Evolutionary conservation across 2,329 filamentous ascomycete species (phyloP), one percentile per base, ranked within the genome.

Genomic region (Onygenales sp.): DNA sequence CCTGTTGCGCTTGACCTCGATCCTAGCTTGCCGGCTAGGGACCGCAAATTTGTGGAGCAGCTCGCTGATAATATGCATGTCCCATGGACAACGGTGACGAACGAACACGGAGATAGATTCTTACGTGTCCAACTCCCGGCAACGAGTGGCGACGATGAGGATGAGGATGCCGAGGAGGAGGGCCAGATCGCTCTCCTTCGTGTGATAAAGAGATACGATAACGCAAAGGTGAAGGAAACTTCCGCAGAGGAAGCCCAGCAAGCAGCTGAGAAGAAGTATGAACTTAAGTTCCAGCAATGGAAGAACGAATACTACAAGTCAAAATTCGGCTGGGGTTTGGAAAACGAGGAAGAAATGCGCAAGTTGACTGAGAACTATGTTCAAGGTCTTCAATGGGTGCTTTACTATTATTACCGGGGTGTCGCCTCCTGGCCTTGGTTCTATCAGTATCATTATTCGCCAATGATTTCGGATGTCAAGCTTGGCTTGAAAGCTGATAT

Each of bases 361-460:
- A 85, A 86, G 59, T 77, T 98, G 56, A 86, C 89, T 31, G 90
- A 97, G 71, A 98, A 97, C 71, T 98, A 98, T 64, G 90, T 98
- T 6, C 89, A 98, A 72, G 93, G 93, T 57, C 75, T 98, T 56
- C 93, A 98, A 69, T 98, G 93, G 94, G 93, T 98, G 43, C 76
- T 98, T 49, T 96, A 86, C 71, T 98, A 98, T 75, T 98, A 98
- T 72, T 98, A 98, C 73, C 85, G 86, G 52, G 93, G 93, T 57
- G 93, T 98, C 56, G 93, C 89, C 13, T 97, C 92, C 10, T 98
- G 93, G 93, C 90, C 93, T 11, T 98, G 93, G 93, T 98, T 88
- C 73, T 98, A 96, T 71, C 78, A 79, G 56, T 98, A 95, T 70
- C 94, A 98, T 72, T 98, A 98, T 70, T 87, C 94, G 8, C 93